Base-by-base conservation (phyloP, 1,139 yeast species). In the Debaryomyces singareniensis region DNA sequence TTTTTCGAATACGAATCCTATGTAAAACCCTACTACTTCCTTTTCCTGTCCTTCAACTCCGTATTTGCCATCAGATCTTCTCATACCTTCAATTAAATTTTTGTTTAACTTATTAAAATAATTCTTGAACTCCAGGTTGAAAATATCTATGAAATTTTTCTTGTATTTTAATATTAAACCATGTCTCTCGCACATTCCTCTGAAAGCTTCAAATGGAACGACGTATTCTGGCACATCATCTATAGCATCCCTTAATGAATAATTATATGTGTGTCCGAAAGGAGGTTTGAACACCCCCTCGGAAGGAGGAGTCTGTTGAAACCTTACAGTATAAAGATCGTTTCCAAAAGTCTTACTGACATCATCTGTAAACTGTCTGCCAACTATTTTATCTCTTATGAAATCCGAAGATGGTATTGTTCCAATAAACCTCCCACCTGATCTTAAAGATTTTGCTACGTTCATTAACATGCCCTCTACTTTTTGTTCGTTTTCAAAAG, bases 161-260 rank as follows among this genome's bases (percentile, higher is more conserved):
- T 80, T 80, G 44, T 76, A 75, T 35, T 79, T 71, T 36, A 93
- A 59, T 33, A 76, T 79, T 43, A 91, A 57, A 15, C 87, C 86
- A 51, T 78, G 83, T 37, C 86, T 95, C 50, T 81, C 89, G 29
- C 95, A 93, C 30, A 87, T 58, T 36, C 80, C 74, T 51, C 95
- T 68, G 36, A 91, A 73, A 0, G 82, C 75, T 46, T 91, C 96
- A 58, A 91, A 87, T 0, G 97, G 98, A 4, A 91, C 96, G n/a
- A 91, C 93, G 49, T 84, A 91, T 50, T 91, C 99, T 0, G 97
- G 97, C 5, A 91, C 96, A 47, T 91, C 80, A 40, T 86, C 96
- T 29, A 91, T 93, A 0, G 99, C 98, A 58, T 91, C 98, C 42
- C 79, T 78, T 37, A 91, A 61, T 59, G 69, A 85, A 51, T 85